Conservation (phyloP, 176 grass and related monocot genomes). For the Cenchrus americanus region DNA sequence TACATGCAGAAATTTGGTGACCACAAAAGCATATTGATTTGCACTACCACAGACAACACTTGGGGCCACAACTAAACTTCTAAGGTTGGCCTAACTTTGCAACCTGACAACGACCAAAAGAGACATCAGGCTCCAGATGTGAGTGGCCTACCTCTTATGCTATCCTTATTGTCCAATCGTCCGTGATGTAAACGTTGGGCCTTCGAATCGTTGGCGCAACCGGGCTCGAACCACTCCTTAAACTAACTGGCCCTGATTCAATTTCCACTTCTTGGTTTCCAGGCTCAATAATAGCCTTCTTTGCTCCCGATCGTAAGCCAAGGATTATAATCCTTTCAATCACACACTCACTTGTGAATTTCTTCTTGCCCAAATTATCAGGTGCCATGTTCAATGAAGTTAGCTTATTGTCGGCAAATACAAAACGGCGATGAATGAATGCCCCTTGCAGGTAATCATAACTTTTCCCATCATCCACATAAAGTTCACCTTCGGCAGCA, state of each 20-base stretch:
- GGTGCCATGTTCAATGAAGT: slow-evolving; percentile 59
- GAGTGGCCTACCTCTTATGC: slow-evolving; percentile 41
- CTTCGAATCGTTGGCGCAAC: slow-evolving; percentile 75
- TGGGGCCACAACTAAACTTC: slow-evolving; percentile 31
- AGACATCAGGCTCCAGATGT: slow-evolving; percentile 38
- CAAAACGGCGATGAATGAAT: slow-evolving; percentile 83
- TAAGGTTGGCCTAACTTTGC: slow-evolving; percentile 33
- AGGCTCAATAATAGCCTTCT: slow-evolving; percentile 81
- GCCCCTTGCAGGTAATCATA: slow-evolving; percentile 83
- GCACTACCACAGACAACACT: neutral
- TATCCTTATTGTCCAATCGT: slow-evolving; percentile 84
- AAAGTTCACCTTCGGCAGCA: slow-evolving; percentile 90
- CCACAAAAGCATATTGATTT: slow-evolving; percentile 15
- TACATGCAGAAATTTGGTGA: slow-evolving; percentile 22
- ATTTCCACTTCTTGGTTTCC: slow-evolving; percentile 70
- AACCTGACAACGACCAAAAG: slow-evolving; percentile 33
- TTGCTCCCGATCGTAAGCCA: slow-evolving; percentile 64
- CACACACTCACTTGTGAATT: slow-evolving; percentile 70
- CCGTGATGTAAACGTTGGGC: slow-evolving; percentile 67
- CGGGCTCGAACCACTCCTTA: slow-evolving; percentile 56
- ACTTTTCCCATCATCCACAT: slow-evolving; percentile 92
- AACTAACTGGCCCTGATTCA: slow-evolving; percentile 69
- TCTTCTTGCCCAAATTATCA: slow-evolving; percentile 49
- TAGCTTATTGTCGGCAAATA: slow-evolving; percentile 81
- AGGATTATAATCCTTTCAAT: slow-evolving; percentile 86